Conservation (phyloP, 2,329 filamentous ascomycete species). For the Phialemoniopsis sp. region DNA sequence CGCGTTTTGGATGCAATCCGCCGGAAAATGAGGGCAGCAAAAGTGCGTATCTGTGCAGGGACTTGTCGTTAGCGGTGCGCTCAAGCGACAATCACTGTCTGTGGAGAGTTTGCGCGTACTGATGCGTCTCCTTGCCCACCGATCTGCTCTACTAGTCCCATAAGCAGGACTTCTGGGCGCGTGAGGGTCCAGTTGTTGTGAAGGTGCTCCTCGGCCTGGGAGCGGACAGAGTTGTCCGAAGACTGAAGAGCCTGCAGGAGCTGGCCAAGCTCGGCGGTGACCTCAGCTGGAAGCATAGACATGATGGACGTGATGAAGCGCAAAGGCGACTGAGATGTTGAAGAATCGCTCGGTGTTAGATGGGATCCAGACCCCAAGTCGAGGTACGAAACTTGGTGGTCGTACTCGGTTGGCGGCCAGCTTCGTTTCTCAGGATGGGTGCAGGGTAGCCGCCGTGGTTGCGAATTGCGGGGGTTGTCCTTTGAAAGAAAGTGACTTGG, state of each 20-base stretch:
- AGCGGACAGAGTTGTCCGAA: conserved; percentile 79
- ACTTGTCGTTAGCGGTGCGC: background rate
- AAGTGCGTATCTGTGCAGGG: conserved; percentile 71
- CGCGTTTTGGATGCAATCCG: conserved; percentile 86
- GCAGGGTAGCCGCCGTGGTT: too few relatives aligned
- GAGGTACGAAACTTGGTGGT: too few relatives aligned
- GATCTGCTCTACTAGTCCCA: conserved; percentile 92
- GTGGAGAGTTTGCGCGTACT: conserved; percentile 44
- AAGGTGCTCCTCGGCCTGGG: conserved; percentile 84
- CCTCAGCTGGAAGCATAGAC: conserved; percentile 82
- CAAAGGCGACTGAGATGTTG: conserved; percentile 1
- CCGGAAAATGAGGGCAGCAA: conserved; percentile 90
- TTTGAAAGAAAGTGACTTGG: too few relatives aligned
- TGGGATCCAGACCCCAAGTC: background rate
- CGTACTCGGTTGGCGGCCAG: too few relatives aligned
- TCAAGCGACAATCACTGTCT: conserved; percentile 1
- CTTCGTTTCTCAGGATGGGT: too few relatives aligned
- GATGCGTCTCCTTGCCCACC: conserved; percentile 69
- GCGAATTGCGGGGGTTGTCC: too few relatives aligned
- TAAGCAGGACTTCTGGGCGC: conserved; percentile 81
- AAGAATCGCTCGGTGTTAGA: background rate
- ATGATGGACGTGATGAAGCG: conserved; percentile 36
- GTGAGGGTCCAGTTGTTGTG: conserved; percentile 83
- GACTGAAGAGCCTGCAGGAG: conserved; percentile 86
- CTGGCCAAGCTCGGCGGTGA: conserved; percentile 79